A percentile compares a stretch with the other conserved stretches of the same genome.
Conservation (phyloP, 2,329 filamentous ascomycete species). For the Cladosporium austrohemisphaericum region DNA sequence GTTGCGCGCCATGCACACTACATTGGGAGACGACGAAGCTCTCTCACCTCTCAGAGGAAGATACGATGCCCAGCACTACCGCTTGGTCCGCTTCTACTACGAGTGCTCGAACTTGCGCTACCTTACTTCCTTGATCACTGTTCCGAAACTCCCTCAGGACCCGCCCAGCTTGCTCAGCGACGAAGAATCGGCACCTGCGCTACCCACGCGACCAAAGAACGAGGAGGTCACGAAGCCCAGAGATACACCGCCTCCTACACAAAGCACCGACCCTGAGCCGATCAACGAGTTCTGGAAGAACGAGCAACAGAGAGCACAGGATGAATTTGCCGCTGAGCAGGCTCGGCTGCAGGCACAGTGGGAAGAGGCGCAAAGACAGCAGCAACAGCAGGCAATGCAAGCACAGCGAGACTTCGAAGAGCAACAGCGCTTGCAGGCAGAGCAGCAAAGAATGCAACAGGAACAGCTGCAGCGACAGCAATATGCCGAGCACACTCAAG, state of each 20-base stretch:
- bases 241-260: conserved; percentile 63
- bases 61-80: conserved; percentile 95
- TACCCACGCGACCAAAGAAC: conserved; percentile 70
- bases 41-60: conserved; percentile 80
- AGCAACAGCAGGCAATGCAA: conserved; percentile 77
- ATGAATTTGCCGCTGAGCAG: conserved; percentile 94
- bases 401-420: conserved; percentile 95
- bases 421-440: conserved; percentile 79
- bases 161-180: conserved; percentile 84
- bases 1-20: conserved; percentile 89
- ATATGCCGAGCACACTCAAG: conserved; percentile 88
- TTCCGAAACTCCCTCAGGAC: conserved; percentile 92
- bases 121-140: conserved; percentile 90
- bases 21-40: conserved; percentile 89
- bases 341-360: conserved; percentile 81
- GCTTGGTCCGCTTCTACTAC: conserved; percentile 96
- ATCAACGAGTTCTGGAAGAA: conserved; percentile 98
- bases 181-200: conserved; percentile 70
- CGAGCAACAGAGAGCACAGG: conserved; percentile 84
- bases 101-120: conserved; percentile 98
- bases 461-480: conserved; percentile 87
- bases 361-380: conserved; percentile 72
- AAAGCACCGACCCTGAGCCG: conserved; percentile 79
- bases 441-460: conserved; percentile 87
- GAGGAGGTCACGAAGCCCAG: conserved; percentile 66